These are phyloP conservation scores for Tricholoma saponaceum DNA, from an alignment of 768 basidiomycete species.

Conservation along the genomic window DNA sequence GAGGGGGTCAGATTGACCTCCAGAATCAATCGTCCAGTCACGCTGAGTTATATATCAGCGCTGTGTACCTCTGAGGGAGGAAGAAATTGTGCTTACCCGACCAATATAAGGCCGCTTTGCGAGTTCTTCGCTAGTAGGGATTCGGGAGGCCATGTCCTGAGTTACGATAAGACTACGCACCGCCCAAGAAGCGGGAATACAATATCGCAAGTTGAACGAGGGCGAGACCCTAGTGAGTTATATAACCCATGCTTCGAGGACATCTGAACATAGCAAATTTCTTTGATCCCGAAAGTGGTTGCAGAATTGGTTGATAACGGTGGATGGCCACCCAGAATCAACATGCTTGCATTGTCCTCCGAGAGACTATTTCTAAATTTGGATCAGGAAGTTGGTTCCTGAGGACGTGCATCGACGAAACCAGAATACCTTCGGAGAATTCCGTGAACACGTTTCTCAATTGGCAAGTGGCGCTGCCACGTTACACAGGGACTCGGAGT, in stretches of 20 bases:
- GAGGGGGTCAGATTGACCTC: constrained; percentile 4
- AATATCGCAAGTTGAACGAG: too few relatives aligned
- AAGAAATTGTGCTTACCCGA: not conserved
- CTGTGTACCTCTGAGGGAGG: not conserved
- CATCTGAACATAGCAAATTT: not conserved
- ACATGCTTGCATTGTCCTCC: constrained; percentile 11
- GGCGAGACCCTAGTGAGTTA: too few relatives aligned
- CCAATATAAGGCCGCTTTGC: not conserved
- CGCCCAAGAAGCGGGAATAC: too few relatives aligned
- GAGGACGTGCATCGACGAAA: too few relatives aligned
- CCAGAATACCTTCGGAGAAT: constrained; percentile 5
- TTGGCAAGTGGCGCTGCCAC: too few relatives aligned
- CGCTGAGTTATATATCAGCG: not conserved
- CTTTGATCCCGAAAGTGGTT: not conserved
- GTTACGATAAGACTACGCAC: not conserved
- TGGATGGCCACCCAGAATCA: not conserved
- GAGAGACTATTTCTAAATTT: not conserved
- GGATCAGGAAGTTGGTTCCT: not conserved
- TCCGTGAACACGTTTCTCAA: constrained; percentile 12
- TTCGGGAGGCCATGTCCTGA: not conserved
- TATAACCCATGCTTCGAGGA: not conserved
- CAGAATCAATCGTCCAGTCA: not conserved
- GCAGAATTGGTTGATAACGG: not conserved
- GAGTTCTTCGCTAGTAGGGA: not conserved
- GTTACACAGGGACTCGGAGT: too few relatives aligned